phyloP scores from a whole-genome alignment of 2,329 filamentous ascomycete genomes.

The Lasiodiplodia citricola region DNA sequence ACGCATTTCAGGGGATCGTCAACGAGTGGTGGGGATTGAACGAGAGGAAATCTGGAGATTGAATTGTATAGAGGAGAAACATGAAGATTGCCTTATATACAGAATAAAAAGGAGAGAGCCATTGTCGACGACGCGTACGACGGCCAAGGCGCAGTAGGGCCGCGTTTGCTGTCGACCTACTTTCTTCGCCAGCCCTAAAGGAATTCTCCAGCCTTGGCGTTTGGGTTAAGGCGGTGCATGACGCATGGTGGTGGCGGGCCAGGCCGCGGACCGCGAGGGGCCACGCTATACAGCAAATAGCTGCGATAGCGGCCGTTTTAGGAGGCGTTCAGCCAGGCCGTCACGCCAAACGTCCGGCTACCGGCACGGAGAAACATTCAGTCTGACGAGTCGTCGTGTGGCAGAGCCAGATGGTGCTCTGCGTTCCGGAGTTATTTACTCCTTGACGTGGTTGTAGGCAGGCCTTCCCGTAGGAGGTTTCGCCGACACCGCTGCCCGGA shows the following conservation, averaged over 20 bases:
- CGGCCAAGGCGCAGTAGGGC: conserved; percentile 10
- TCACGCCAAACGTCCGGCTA: not conserved
- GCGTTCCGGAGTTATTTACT: not conserved
- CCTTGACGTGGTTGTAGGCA: not conserved
- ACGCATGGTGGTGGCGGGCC: not conserved
- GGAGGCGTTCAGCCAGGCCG: not conserved
- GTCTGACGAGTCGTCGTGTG: not conserved
- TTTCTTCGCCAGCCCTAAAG: not conserved
- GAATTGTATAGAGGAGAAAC: not conserved
- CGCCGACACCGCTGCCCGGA: not conserved
- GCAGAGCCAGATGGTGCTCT: not conserved
- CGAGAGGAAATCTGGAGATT: not conserved
- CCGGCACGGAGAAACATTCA: not conserved
- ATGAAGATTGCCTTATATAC: not conserved
- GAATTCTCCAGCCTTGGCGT: not conserved
- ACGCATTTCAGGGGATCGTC: not conserved
- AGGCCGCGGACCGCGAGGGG: not conserved
- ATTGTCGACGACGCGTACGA: conserved; percentile 3
- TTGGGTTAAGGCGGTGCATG: conserved; percentile 7
- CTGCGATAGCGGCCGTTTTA: too few relatives aligned
- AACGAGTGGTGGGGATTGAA: not conserved
- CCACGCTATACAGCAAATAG: not conserved
- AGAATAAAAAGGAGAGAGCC: not conserved
- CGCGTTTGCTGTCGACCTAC: conserved; percentile 5
- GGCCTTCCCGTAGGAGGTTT: not conserved